Conservation (phyloP, 1,284 basidiomycete genomes). For the Sutorius eximius region DNA sequence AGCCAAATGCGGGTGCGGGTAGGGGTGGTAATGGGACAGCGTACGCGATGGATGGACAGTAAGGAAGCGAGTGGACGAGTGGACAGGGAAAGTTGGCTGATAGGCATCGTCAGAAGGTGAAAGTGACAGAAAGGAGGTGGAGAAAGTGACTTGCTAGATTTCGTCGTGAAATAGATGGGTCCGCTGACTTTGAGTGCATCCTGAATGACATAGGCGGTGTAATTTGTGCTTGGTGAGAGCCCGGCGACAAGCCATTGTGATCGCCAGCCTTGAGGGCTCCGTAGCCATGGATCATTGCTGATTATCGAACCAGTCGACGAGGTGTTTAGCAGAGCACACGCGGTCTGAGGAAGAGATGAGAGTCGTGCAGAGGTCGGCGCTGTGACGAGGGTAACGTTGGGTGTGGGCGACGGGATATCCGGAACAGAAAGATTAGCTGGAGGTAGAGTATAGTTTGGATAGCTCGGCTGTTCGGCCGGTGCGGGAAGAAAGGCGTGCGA, state of each 20-base stretch:
- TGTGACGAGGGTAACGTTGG: conserved; percentile 58
- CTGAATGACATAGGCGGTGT: conserved; percentile 63
- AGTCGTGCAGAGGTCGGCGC: conserved; percentile 45
- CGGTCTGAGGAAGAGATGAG: conserved; percentile 54
- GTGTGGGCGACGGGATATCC: conserved; percentile 38
- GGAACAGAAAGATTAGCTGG: conserved; percentile 54
- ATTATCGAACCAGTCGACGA: conserved; percentile 38
- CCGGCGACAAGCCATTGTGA: conserved; percentile 64
- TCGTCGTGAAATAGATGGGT: conserved; percentile 67
- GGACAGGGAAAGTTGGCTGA: conserved; percentile 68
- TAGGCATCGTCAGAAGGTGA: background rate
- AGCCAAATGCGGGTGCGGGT: conserved; percentile 40
- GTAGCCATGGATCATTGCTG: conserved; percentile 53
- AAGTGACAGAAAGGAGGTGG: background rate
- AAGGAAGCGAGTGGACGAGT: conserved; percentile 68
- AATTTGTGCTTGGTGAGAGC: conserved; percentile 64
- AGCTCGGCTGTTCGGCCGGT: conserved; percentile 47
- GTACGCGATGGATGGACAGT: conserved; percentile 73
- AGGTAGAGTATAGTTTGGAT: conserved; percentile 82
- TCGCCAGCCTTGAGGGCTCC: conserved; percentile 59
- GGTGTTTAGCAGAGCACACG: conserved; percentile 49
- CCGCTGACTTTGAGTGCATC: conserved; percentile 54
- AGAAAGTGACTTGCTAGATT: conserved; percentile 52
- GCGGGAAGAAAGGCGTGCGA: conserved; percentile 57
- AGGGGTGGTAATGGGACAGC: conserved; percentile 63